Conservation (phyloP, 805 yeast genomes). For the Vanderwaltozyma yarrowii region DNA sequence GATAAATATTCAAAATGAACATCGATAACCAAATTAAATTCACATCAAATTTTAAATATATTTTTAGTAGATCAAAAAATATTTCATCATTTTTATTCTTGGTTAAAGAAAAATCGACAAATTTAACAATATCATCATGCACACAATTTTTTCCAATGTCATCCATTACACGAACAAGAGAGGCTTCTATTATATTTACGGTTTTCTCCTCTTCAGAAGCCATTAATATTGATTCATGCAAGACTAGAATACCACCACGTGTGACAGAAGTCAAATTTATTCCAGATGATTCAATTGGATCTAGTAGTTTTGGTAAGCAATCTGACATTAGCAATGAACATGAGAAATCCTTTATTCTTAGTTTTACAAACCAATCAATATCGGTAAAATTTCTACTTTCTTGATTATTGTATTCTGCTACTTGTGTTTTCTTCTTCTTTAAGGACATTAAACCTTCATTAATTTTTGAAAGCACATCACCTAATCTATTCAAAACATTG, state of each 20-base stretch:
- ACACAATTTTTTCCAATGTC: slow-evolving; percentile 3
- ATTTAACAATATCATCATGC: slow-evolving; percentile 11
- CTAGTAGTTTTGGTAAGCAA: slow-evolving; percentile 15
- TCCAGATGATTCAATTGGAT: slow-evolving; percentile 12
- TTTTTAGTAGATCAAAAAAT: slow-evolving; percentile 11
- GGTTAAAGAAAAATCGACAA: slow-evolving; percentile 9
- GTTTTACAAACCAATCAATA: slow-evolving; percentile 13
- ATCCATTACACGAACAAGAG: slow-evolving; percentile 19
- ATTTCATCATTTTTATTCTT: background rate
- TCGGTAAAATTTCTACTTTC: background rate
- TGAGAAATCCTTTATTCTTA: slow-evolving; percentile 21
- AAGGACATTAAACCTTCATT: background rate
- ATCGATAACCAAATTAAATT: slow-evolving; percentile 22
- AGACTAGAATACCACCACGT: slow-evolving; percentile 17
- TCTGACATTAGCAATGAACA: slow-evolving; percentile 16
- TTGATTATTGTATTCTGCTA: background rate
- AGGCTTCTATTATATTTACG: slow-evolving; percentile 10
- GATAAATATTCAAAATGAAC: slow-evolving; percentile 1
- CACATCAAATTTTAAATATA: slow-evolving; percentile 21
- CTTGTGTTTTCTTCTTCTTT: background rate
- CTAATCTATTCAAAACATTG: slow-evolving; percentile 13
- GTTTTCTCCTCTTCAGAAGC: slow-evolving; percentile 5
- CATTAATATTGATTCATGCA: slow-evolving; percentile 15
- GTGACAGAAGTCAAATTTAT: slow-evolving; percentile 14
- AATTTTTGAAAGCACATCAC: background rate